Evolutionary conservation across 192 early-diverging fungal genomes (phyloP), one percentile per base, ranked within the genome.

Genomic region (Rhizophagus clarus): DNA sequence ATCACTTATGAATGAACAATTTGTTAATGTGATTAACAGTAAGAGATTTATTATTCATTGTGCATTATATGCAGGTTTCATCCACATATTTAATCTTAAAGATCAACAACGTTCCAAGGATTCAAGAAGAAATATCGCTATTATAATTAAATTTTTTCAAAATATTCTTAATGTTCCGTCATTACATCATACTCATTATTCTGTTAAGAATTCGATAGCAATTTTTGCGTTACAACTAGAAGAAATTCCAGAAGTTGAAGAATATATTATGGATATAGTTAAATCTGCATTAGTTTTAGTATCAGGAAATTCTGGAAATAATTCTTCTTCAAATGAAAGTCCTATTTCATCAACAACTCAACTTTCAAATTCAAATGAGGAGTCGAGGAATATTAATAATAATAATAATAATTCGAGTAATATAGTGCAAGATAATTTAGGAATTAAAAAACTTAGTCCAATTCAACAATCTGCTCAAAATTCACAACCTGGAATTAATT

Each of bases 11-110:
- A 77, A 61, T 26, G 26, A 77, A 40, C 14, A 77, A 40, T 47
- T 77, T 63, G 61, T 77, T 15, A 11, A 32, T 12, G 64, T 77
- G n/a, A 77, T 63, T 45, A 77, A 40, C 47, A 77, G 75, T 77
- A 64, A 62, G 9, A 62, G 40, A 64, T 77, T 77, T 64, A 77
- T 77, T 20, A 45, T 26, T 51, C 61, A 77, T 64, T 66, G 75
- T 26, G 75, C 8, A 29, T 40, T 77, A 26, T 77, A 77, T 64
- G 75, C 75, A 29, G 75, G 75, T 40, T 77, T 28, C 40, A 64
- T 77, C 66, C 75, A 77, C 26, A 45, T 77, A 32, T 45, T 17
- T 34, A 61, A 77, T 42, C 17, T 77, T 14, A 62, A 64, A 24
- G 37, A 77, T 34, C 15, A 32, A 10, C 20, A 26, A 42, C 61